Evolutionary conservation across 2,329 filamentous ascomycete genomes (phyloP).

Genomic region (Hymenoscyphus linearis): DNA sequence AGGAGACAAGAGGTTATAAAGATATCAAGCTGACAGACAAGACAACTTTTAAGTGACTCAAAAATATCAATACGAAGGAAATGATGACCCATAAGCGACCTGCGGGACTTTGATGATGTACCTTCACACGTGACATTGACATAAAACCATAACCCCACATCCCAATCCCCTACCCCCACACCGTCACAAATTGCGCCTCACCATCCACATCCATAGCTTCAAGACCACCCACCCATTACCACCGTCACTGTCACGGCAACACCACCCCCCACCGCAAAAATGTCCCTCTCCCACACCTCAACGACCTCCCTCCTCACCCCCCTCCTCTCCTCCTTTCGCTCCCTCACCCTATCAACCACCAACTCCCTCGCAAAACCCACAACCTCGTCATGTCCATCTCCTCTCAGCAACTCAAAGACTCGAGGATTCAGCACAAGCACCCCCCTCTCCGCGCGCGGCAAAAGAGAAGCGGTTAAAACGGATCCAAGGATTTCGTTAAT

Average conservation of each 20-base stretch:
- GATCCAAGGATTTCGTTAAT: conserved; percentile 46
- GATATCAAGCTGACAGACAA: too few relatives aligned
- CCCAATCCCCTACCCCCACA: neutral
- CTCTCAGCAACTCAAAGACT: neutral
- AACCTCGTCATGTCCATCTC: too few relatives aligned
- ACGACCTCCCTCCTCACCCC: conserved; percentile 25
- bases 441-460: conserved; percentile 5
- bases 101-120: too few relatives aligned
- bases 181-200: neutral
- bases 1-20: too few relatives aligned
- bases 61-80: too few relatives aligned
- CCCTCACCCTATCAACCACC: conserved; percentile 22
- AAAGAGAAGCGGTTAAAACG: conserved; percentile 7
- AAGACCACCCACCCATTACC: neutral
- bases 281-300: conserved; percentile 19
- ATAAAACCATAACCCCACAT: too few relatives aligned
- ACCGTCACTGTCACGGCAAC: neutral
- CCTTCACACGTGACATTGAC: too few relatives aligned
- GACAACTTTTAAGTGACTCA: too few relatives aligned
- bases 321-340: conserved; percentile 23
- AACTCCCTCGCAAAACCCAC: conserved; percentile 12
- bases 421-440: conserved; percentile 22
- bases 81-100: too few relatives aligned
- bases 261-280: conserved; percentile 5
- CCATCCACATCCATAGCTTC: neutral